These are phyloP conservation scores for Lentinula boryana DNA, from an alignment of 768 basidiomycete species.

Conservation along the genomic window DNA sequence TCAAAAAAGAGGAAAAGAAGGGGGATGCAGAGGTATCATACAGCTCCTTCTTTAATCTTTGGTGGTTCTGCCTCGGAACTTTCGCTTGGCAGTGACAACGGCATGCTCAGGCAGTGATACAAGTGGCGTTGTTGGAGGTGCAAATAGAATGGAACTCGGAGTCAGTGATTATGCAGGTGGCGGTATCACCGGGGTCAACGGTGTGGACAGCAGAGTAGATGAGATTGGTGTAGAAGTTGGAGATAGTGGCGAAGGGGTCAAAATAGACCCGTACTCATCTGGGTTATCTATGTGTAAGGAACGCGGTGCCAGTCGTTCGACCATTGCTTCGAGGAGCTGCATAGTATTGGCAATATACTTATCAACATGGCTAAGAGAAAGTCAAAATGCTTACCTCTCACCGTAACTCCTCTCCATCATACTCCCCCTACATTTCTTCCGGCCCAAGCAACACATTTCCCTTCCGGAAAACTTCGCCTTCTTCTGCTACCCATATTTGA, in stretches of 20 bases:
- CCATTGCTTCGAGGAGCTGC: slow-evolving; percentile 80
- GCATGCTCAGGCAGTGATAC: too few relatives aligned
- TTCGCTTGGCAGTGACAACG: too few relatives aligned
- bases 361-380: not conserved
- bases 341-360: not conserved
- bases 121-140: too few relatives aligned
- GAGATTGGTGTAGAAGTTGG: not conserved
- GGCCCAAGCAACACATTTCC: slow-evolving; percentile 73
- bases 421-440: slow-evolving; percentile 88
- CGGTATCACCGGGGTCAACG: not conserved
- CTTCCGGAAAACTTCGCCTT: slow-evolving; percentile 94
- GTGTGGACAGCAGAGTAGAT: not conserved
- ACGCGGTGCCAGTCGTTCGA: slow-evolving; percentile 78
- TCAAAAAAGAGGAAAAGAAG: too few relatives aligned
- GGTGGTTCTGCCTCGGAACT: too few relatives aligned
- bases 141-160: too few relatives aligned
- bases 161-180: not conserved
- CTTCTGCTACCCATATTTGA: slow-evolving; percentile 83
- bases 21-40: too few relatives aligned
- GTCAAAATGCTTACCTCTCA: slow-evolving; percentile 48
- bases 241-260: slow-evolving; percentile 4
- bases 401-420: slow-evolving; percentile 82
- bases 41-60: too few relatives aligned
- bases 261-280: slow-evolving; percentile 27
- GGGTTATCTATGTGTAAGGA: slow-evolving; percentile 33